These are phyloP conservation scores for Elsinoe australis DNA, from an alignment of 2,329 filamentous ascomycete species.

Conservation along the genomic window DNA sequence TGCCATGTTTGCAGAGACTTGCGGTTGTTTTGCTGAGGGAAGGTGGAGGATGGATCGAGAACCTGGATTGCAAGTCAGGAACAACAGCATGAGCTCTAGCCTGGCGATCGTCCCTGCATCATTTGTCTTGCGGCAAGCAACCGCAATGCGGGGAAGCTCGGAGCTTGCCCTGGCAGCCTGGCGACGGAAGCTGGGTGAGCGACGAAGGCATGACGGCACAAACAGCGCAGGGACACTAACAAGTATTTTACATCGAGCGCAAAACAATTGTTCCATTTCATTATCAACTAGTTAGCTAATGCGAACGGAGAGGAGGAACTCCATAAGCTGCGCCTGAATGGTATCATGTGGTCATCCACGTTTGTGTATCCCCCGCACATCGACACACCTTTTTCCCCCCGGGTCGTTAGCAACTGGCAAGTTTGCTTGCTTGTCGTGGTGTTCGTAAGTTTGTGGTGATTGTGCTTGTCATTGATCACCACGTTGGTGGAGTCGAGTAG, in stretches of 20 bases:
- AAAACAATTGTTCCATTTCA: no score
- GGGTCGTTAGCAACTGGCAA: constrained; percentile 13
- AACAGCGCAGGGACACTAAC: no score
- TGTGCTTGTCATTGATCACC: constrained; percentile 7
- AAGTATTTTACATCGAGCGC: no score
- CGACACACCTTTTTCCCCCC: neutral
- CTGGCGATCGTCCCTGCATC: constrained; percentile 14
- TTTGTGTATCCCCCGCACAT: constrained; percentile 2
- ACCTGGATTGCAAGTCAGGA: no score
- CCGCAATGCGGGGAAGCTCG: constrained; percentile 14
- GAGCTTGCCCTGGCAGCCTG: no score
- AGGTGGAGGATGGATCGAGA: neutral
- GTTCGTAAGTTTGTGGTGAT: constrained; percentile 5
- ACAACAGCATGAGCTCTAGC: no score
- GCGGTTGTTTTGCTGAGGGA: no score
- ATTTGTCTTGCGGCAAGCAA: neutral
- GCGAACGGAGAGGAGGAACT: constrained; percentile 4
- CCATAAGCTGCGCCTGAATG: constrained; percentile 14
- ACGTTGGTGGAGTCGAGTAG: constrained; percentile 6
- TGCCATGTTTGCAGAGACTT: constrained; percentile 9
- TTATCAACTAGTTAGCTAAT: constrained; percentile 14
- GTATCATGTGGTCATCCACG: constrained; percentile 16
- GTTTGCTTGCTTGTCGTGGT: constrained; percentile 3
- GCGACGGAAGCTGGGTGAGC: no score
- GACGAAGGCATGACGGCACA: no score